Evolutionary conservation across 2,329 filamentous ascomycete species (phyloP), one percentile per base, ranked within the genome.

Genomic region (Diaporthe amygdali): DNA sequence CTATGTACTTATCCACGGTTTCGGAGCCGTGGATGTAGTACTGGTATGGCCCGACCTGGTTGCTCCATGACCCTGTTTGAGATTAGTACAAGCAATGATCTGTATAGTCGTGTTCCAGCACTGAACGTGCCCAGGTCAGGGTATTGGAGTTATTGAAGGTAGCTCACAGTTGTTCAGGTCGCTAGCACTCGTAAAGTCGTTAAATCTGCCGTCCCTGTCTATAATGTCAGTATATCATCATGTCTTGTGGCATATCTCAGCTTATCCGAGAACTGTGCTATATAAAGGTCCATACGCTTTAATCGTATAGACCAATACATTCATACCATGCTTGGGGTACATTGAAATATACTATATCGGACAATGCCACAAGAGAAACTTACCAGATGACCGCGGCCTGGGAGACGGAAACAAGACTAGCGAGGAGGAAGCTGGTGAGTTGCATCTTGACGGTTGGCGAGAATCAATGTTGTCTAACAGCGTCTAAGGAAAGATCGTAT

Each of bases 21-120:
- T 84, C 86, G 5, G 83, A 82, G 46, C 92, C 92, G 82, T 94
- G 92, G 78, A 93, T 93, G 82, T 94, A 94, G 84, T 92, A 94
- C 80, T 94, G 92, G 81, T 92, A 94, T 0, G 90, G 87, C n/a
- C 90, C 90, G 76, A 92, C 89, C 80, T 91, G 88, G 79, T 90
- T 92, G 25, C 85, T 85, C 87, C 88, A 93, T 5, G 87, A 90
- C 91, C 91, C 92, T 54, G 86, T 85, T 75, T 4, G 4, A 20
- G 41, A 9, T 64, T 34, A 49, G 44, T 49, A 37, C 9, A 17
- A 20, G 15, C 30, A 34, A n/a, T 37, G 8, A 20, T 30, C 47
- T 9, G 34, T 10, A 2, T 17, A 20, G 47, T 20, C 14, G 12
- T 20, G 20, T 1, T 1, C 20, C 12, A 25, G 39, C 12, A 15